Base-by-base conservation (phyloP, 768 basidiomycete genomes). In the Omphalotus guepiniiformis region DNA sequence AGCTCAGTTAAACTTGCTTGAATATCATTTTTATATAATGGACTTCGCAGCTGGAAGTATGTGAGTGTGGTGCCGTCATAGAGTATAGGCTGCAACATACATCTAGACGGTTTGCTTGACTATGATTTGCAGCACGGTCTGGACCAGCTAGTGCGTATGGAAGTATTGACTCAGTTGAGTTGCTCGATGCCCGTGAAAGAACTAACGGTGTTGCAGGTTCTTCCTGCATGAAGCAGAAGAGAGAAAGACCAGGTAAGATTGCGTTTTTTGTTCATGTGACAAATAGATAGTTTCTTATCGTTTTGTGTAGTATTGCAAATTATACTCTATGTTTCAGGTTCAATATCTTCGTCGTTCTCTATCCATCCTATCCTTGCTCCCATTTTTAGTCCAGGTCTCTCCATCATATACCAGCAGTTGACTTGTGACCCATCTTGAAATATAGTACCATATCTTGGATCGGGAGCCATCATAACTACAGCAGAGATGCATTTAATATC, bases 401-500 rank as follows among this genome's bases (percentile, higher is more conserved):
- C 25, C 47, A 48, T 48, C 4, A 41, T 29, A 22, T 26, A 40
- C 22, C 38, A 48, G 2, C 28, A 25, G 19, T 36, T 29, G 21
- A 9, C n/a, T 26, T 36, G 15, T 30, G 47, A 39, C 15, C 47
- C 39, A 34, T 48, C 39, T 19, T 41, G 37, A 30, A 29, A 41
- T 3, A 32, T 11, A 2, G 18, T 23, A 4, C 13, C 15, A 30
- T 49, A 49, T 7, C 58, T 50, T 34, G 62, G 61, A n/a, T 57
- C 55, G 3, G 47, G 49, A 0, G 51, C 23, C 45, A 71, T 70
- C 46, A 51, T 54, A 2, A 57, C 54, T 19, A 48, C 43, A 49
- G 69, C 70, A 2, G 42, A 45, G 6, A 60, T 55, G 54, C 69
- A 69, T 3, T 58, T 47, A 2, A 42, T 11, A 29, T 70, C 60